Evolutionary conservation across 2,329 filamentous ascomycete species (phyloP).

Genomic region (Ascochyta viciae-villosae): DNA sequence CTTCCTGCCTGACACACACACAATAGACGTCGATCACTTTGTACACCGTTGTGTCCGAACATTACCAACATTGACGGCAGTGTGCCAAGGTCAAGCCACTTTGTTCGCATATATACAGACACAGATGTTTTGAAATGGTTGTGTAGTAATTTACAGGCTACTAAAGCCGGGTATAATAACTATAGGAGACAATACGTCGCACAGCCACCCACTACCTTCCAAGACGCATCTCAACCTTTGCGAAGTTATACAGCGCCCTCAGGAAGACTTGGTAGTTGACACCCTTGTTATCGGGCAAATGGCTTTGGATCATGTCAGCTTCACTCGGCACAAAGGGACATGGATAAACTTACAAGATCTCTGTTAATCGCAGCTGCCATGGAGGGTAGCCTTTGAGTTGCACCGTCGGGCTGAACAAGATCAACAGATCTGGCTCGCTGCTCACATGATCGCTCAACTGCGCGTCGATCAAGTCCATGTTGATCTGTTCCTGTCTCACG

Average conservation of each 20-base stretch:
- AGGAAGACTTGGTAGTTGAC: constrained; percentile 96
- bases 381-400: constrained; percentile 91
- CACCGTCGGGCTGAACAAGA: constrained; percentile 84
- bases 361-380: constrained; percentile 93
- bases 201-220: constrained; percentile 59
- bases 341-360: constrained; percentile 75
- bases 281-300: constrained; percentile 73
- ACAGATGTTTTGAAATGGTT: neutral
- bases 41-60: neutral
- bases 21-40: neutral
- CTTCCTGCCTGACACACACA: neutral
- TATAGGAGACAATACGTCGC: constrained; percentile 4
- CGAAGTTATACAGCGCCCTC: constrained; percentile 81
- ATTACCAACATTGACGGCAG: neutral
- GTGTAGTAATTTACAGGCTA: neutral
- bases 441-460: constrained; percentile 82
- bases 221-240: constrained; percentile 86
- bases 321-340: neutral
- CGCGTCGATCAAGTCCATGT: constrained; percentile 82
- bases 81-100: neutral
- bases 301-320: constrained; percentile 36
- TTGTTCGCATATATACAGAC: neutral
- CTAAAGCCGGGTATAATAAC: constrained; percentile 25
- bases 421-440: constrained; percentile 85
- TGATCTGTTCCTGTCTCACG: constrained; percentile 81